phyloP scores from a whole-genome alignment of 2,329 filamentous ascomycete genomes.

The Alternaria tenuissima region DNA sequence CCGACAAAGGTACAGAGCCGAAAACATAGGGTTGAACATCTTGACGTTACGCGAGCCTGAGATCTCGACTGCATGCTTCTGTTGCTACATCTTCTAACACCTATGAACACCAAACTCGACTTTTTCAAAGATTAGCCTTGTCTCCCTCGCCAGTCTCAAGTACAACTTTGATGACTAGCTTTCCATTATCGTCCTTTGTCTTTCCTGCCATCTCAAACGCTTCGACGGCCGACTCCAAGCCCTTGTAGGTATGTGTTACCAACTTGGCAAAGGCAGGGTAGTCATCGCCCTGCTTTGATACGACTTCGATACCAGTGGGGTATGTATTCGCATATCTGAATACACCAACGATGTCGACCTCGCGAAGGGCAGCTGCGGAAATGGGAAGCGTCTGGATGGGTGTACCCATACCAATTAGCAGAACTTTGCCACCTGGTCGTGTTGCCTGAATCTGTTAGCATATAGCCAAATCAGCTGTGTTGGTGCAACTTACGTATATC shows the following conservation, averaged over 20 bases:
- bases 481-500: slow-evolving; percentile 64
- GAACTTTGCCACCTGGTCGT: slow-evolving; percentile 72
- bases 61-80: not conserved
- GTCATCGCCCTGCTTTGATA: slow-evolving; percentile 55
- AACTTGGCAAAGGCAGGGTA: slow-evolving; percentile 73
- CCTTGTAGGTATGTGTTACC: slow-evolving; percentile 76
- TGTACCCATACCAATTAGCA: slow-evolving; percentile 82
- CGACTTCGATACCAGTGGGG: slow-evolving; percentile 71
- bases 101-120: not conserved
- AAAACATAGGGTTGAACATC: not conserved
- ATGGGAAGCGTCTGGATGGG: slow-evolving; percentile 78
- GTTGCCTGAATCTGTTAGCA: slow-evolving; percentile 57
- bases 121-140: slow-evolving; percentile 23
- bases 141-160: slow-evolving; percentile 54
- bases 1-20: not conserved
- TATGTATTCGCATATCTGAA: slow-evolving; percentile 83
- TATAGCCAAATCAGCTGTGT: not conserved
- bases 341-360: slow-evolving; percentile 80
- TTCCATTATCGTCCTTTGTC: slow-evolving; percentile 72
- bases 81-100: not conserved
- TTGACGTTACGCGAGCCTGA: not conserved
- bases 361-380: slow-evolving; percentile 74
- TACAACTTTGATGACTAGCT: slow-evolving; percentile 76
- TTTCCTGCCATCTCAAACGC: slow-evolving; percentile 76
- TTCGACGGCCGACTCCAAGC: slow-evolving; percentile 66